Evolutionary conservation across 139 green algal species (phyloP).

Genomic region (Haematococcus lacustris): DNA sequence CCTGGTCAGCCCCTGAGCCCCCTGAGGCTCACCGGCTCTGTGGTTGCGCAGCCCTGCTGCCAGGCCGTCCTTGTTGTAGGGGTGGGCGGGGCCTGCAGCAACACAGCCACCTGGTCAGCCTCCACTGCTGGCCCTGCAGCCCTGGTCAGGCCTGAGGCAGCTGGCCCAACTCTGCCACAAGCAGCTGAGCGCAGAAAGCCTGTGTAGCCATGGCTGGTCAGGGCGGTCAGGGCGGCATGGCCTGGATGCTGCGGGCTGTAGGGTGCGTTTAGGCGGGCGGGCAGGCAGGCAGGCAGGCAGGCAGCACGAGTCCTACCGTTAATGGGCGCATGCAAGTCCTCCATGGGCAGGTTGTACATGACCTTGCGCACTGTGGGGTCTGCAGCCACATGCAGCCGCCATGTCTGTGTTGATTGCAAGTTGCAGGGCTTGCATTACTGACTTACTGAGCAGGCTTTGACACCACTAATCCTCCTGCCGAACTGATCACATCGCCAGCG

Average conservation of each 20-base stretch:
- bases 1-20: too few species aligned
- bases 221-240: neutral
- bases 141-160: neutral
- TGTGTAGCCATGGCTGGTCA: neutral
- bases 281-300: too few species aligned
- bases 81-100: conserved; percentile 59
- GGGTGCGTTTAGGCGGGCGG: too few species aligned
- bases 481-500: too few species aligned
- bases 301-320: conserved; percentile 35
- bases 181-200: neutral
- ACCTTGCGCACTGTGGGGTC: conserved; percentile 49
- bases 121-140: neutral
- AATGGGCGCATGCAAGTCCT: conserved; percentile 78
- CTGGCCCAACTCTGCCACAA: neutral
- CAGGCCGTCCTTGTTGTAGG: conserved; percentile 63
- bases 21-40: too few species aligned
- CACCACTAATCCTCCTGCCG: too few species aligned
- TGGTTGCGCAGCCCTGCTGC: conserved; percentile 76
- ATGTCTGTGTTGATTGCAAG: too few species aligned
- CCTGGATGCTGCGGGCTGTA: too few species aligned
- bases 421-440: too few species aligned
- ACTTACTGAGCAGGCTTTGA: too few species aligned
- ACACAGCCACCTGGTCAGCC: neutral
- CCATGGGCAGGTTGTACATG: conserved; percentile 71
- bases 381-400: conserved; percentile 30